Conservation (phyloP, 257 asterid genomes). For the Salvia hispanica region DNA sequence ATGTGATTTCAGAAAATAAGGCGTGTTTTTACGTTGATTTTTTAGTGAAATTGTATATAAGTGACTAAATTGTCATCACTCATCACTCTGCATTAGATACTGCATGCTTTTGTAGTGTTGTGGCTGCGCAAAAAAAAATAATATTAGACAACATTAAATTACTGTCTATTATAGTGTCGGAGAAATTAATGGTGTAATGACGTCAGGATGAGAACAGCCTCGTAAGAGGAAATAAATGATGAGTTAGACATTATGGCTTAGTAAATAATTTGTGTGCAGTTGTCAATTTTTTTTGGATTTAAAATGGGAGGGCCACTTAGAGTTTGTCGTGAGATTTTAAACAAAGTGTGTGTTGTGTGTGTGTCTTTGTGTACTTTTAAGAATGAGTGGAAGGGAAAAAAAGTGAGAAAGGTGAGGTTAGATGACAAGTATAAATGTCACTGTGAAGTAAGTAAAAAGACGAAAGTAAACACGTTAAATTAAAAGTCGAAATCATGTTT, state of each 20-base stretch:
- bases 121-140: slow-evolving; percentile 7
- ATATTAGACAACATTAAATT: slow-evolving; percentile 8
- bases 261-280: slow-evolving; percentile 2
- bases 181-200: slow-evolving; percentile 23
- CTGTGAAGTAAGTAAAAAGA: too few relatives aligned
- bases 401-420: too few relatives aligned
- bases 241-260: slow-evolving; percentile 12
- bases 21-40: neutral
- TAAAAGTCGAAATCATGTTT: too few relatives aligned
- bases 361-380: neutral
- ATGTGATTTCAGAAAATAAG: neutral
- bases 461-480: too few relatives aligned
- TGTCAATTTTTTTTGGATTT: too few relatives aligned
- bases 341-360: neutral
- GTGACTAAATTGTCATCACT: too few relatives aligned
- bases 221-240: slow-evolving; percentile 13
- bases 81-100: too few relatives aligned
- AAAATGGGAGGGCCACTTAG: slow-evolving; percentile 25
- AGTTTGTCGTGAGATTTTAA: slow-evolving; percentile 29
- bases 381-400: neutral
- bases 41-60: too few relatives aligned
- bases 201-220: slow-evolving; percentile 33
- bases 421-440: too few relatives aligned
- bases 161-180: slow-evolving; percentile 38
- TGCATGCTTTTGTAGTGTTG: too few relatives aligned